These are phyloP conservation scores for Botrytis elliptica DNA, from an alignment of 2,329 filamentous ascomycete species.

Conservation along the genomic window DNA sequence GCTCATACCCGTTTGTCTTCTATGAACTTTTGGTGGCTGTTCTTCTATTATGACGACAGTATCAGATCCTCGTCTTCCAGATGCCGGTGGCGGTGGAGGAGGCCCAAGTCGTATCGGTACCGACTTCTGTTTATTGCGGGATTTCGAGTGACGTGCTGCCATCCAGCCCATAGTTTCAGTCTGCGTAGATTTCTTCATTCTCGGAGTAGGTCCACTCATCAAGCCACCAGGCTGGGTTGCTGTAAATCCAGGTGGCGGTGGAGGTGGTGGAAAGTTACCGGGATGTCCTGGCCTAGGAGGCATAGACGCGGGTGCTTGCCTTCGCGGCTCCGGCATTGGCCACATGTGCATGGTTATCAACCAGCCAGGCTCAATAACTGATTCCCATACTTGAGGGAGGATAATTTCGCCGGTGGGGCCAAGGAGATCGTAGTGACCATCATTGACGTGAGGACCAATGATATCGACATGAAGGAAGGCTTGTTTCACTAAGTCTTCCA, in stretches of 20 bases:
- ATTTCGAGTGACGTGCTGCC: neutral
- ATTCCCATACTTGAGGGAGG: conserved; percentile 77
- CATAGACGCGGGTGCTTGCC: neutral
- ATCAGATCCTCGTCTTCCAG: neutral
- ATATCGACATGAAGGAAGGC: conserved; percentile 76
- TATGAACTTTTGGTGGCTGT: neutral
- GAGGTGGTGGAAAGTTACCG: neutral
- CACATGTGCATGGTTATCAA: conserved; percentile 66
- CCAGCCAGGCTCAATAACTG: conserved; percentile 76
- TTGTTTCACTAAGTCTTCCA: conserved; percentile 83
- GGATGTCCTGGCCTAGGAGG: neutral
- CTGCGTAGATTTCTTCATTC: neutral
- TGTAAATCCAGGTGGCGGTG: neutral
- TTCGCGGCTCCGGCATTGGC: conserved; percentile 48
- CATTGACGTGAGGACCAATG: conserved; percentile 71
- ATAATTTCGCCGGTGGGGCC: conserved; percentile 81
- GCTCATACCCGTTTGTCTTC: neutral
- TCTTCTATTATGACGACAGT: neutral
- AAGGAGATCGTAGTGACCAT: conserved; percentile 77
- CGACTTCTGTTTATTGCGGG: neutral
- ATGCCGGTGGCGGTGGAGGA: neutral
- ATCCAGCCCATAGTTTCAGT: neutral
- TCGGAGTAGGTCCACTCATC: neutral
- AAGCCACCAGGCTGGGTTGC: neutral
- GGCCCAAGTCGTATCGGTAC: neutral